phyloP scores from a whole-genome alignment of 257 asterid species.

The Datura wrightii region DNA sequence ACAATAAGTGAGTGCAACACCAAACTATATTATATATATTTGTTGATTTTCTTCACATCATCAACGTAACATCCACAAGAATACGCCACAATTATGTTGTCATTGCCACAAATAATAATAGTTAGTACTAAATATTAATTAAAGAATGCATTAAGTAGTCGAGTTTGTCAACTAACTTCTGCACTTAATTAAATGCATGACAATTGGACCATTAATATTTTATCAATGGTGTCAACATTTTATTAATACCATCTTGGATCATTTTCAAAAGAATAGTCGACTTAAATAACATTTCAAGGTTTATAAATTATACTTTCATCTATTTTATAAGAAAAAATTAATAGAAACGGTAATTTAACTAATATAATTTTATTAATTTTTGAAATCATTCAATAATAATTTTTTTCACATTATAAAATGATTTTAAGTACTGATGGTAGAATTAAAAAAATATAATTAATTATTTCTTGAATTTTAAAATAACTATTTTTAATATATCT shows the following conservation, averaged over 20 bases:
- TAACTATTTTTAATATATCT: too few relatives aligned
- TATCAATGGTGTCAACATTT: not conserved
- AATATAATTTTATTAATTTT: too few relatives aligned
- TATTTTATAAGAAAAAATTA: too few relatives aligned
- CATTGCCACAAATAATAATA: not conserved
- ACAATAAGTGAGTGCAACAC: not conserved
- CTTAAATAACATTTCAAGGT: not conserved
- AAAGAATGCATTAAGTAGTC: not conserved
- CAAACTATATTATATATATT: not conserved
- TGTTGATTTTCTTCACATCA: not conserved
- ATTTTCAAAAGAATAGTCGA: not conserved
- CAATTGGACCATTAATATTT: not conserved
- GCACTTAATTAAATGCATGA: not conserved
- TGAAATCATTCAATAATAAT: too few relatives aligned
- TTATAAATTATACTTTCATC: too few relatives aligned
- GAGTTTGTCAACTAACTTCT: not conserved
- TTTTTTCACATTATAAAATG: too few relatives aligned
- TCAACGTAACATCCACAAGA: conserved; percentile 22
- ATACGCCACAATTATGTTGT: not conserved
- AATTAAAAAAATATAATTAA: too few relatives aligned
- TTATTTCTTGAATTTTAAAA: too few relatives aligned
- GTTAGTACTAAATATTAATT: not conserved
- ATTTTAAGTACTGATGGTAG: too few relatives aligned
- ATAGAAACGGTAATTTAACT: too few relatives aligned
- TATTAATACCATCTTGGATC: not conserved